A percentile compares a stretch with the other conserved stretches of the same genome.
Evolutionary conservation across 352 stramenopile species (phyloP).

Genomic region (Phytophthora constricta): DNA sequence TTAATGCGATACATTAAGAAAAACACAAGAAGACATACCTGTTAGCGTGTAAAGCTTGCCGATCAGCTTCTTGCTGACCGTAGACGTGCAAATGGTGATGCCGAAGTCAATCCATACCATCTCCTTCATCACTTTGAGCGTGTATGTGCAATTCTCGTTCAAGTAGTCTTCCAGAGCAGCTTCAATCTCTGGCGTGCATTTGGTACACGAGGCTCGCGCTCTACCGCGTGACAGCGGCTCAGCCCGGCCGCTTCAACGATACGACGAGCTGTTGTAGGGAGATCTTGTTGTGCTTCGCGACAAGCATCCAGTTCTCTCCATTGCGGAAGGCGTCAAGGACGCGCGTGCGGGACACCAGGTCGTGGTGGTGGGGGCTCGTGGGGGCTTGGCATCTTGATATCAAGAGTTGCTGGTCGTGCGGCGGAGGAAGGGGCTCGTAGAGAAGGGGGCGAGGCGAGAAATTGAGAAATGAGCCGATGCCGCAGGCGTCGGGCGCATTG

Average conservation of each 20-base stretch:
- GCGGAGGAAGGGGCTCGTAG: too few species aligned
- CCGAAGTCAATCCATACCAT: background rate
- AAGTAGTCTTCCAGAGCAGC: background rate
- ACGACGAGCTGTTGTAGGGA: background rate
- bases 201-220: background rate
- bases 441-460: too few species aligned
- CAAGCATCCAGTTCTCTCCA: constrained; percentile 5
- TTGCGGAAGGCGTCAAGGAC: background rate
- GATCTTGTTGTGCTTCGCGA: background rate
- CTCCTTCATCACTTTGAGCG: background rate
- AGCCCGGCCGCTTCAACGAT: background rate
- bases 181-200: constrained; percentile 7
- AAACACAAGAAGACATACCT: background rate
- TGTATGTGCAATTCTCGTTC: constrained; percentile 10
- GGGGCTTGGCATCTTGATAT: background rate
- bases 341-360: background rate
- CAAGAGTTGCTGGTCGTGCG: too few species aligned
- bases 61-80: constrained; percentile 1
- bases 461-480: too few species aligned
- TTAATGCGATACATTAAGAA: background rate
- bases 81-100: background rate
- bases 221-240: background rate
- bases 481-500: too few species aligned
- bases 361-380: background rate
- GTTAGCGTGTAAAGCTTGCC: constrained; percentile 14